Percentiles rank a stretch among this genome's conserved stretches.
These are phyloP conservation scores for Colletotrichum noveboracense DNA, from an alignment of 2,329 filamentous ascomycete genomes.

Conservation along the genomic window DNA sequence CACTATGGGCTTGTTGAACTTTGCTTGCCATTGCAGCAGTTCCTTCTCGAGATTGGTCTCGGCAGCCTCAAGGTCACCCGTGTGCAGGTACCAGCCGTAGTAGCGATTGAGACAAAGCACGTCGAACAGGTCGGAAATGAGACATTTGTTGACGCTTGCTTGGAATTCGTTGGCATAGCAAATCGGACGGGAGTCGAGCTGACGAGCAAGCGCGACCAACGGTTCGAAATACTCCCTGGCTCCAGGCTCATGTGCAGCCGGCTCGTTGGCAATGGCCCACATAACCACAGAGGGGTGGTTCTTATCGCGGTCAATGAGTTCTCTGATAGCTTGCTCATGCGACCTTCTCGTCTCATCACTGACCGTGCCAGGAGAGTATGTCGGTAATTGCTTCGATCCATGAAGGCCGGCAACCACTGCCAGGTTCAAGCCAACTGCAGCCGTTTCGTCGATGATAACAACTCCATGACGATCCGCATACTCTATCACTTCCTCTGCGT, in stretches of 20 bases:
- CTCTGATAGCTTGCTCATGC: slow-evolving; percentile 26
- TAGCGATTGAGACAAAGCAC: slow-evolving; percentile 33
- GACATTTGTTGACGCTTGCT: slow-evolving; percentile 18
- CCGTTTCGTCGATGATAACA: slow-evolving; percentile 31
- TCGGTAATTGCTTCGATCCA: slow-evolving; percentile 5
- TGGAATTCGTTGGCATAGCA: slow-evolving; percentile 26
- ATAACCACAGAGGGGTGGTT: slow-evolving; percentile 30
- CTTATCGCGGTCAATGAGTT: slow-evolving; percentile 29
- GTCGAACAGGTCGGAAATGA: slow-evolving; percentile 29
- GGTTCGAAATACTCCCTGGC: slow-evolving; percentile 30
- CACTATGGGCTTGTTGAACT: slow-evolving; percentile 32
- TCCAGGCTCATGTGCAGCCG: slow-evolving; percentile 23
- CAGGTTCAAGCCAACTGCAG: slow-evolving; percentile 30
- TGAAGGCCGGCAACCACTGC: slow-evolving; percentile 19
- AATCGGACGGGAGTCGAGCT: slow-evolving; percentile 28
- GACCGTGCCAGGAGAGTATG: slow-evolving; percentile 22
- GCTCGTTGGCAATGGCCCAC: slow-evolving; percentile 30
- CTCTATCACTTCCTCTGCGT: slow-evolving; percentile 31
- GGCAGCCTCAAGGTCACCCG: slow-evolving; percentile 26
- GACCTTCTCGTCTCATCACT: slow-evolving; percentile 17
- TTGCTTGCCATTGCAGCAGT: slow-evolving; percentile 26
- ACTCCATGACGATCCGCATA: slow-evolving; percentile 33
- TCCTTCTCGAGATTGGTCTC: slow-evolving; percentile 27
- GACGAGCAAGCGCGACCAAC: slow-evolving; percentile 23
- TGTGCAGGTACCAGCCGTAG: slow-evolving; percentile 31